Percentiles rank a stretch among this genome's conserved stretches.
Conservation (phyloP, 441 rosid species). For the Populus hybrid region DNA sequence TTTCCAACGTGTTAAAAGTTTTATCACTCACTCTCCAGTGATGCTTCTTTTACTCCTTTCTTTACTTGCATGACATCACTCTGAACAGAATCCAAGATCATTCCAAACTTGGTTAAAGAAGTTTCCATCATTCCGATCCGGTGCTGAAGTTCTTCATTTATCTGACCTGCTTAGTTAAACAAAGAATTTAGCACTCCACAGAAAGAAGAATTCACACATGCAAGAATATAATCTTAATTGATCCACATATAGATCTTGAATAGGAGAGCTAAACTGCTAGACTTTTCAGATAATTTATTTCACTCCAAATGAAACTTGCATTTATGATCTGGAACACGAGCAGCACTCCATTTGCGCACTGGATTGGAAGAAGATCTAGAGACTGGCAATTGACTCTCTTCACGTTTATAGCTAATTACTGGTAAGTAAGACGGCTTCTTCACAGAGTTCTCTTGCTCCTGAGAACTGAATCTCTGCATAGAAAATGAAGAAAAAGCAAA, state of each 20-base stretch:
- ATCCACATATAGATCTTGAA: neutral
- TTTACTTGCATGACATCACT: conserved; percentile 79
- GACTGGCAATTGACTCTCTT: conserved; percentile 57
- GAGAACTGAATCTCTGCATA: conserved; percentile 70
- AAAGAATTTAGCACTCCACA: conserved; percentile 13
- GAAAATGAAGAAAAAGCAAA: conserved; percentile 15
- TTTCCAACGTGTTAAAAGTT: conserved; percentile 13
- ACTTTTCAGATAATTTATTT: neutral
- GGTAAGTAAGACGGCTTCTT: conserved; percentile 53
- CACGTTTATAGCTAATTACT: conserved; percentile 42
- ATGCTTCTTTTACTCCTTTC: conserved; percentile 72
- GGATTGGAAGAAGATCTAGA: conserved; percentile 51
- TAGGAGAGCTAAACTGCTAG: neutral
- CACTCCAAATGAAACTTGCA: conserved; percentile 33
- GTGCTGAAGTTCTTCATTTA: conserved; percentile 67
- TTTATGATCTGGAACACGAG: conserved; percentile 47
- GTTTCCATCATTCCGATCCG: conserved; percentile 72
- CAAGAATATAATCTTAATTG: conserved; percentile 2
- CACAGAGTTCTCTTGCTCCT: conserved; percentile 54
- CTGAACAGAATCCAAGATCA: conserved; percentile 80
- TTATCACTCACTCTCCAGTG: conserved; percentile 60
- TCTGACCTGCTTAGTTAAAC: conserved; percentile 49
- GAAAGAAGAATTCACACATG: conserved; percentile 1
- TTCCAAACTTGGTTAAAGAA: conserved; percentile 69
- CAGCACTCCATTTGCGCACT: conserved; percentile 60